Evolutionary conservation across 768 basidiomycete species (phyloP).

Genomic region (Lactifluus subvellereus): DNA sequence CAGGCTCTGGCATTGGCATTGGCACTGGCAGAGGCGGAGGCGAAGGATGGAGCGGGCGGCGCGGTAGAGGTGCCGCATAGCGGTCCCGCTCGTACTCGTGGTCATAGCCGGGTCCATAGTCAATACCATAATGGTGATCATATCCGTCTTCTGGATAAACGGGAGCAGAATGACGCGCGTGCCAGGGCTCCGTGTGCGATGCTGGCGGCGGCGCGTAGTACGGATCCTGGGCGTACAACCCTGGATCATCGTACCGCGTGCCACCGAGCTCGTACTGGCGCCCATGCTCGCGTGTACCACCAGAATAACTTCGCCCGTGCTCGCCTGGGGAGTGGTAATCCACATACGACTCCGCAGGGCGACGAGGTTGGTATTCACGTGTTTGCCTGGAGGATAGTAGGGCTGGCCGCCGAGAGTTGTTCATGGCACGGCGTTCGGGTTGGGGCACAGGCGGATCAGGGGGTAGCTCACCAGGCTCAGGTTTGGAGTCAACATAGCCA

Average conservation of each 20-base stretch:
- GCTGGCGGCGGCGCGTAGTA: constrained; percentile 16
- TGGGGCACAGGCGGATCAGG: background rate
- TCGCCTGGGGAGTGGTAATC: background rate
- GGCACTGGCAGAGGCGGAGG: too few relatives aligned
- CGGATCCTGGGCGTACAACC: constrained; percentile 11
- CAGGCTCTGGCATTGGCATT: background rate
- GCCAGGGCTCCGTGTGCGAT: constrained; percentile 14
- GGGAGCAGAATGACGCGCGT: background rate
- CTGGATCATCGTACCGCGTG: constrained; percentile 10
- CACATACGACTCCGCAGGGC: background rate
- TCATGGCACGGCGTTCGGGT: background rate
- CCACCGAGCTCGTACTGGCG: constrained; percentile 18
- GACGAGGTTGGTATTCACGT: background rate
- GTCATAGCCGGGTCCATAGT: background rate
- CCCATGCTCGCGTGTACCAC: constrained; percentile 7
- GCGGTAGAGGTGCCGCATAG: background rate
- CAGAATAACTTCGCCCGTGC: background rate
- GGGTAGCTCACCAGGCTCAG: constrained; percentile 12
- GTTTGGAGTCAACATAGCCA: constrained; percentile 24
- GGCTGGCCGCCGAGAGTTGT: background rate
- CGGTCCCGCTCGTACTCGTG: constrained; percentile 1
- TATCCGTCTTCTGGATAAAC: constrained; percentile 1
- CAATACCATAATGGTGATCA: background rate
- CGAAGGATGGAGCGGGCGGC: background rate
- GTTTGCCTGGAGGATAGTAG: background rate